Evolutionary conservation across 306 rosid genomes (phyloP).

Genomic region (Acacia acuminata): DNA sequence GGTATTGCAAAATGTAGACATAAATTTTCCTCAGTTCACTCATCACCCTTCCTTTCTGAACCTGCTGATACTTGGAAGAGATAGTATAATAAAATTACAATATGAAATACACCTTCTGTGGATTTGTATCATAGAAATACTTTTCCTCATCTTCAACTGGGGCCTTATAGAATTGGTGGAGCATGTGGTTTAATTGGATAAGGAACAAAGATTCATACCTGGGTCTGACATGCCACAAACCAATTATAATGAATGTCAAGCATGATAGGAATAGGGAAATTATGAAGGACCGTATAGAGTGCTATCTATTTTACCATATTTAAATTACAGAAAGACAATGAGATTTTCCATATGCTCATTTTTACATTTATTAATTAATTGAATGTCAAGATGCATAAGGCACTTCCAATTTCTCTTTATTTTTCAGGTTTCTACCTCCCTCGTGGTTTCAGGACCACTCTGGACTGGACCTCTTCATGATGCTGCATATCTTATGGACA

Average conservation of each 20-base stretch:
- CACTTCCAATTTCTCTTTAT: constrained; percentile 14
- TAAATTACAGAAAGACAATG: not conserved
- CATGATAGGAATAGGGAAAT: not conserved
- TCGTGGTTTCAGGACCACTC: constrained; percentile 89
- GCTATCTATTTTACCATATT: not conserved
- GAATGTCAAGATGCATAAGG: constrained; percentile 6
- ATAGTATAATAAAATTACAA: constrained; percentile 5
- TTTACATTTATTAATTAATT: not conserved
- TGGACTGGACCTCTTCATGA: constrained; percentile 96
- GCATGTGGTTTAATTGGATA: not conserved
- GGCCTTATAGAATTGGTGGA: not conserved
- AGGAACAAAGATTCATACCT: not conserved
- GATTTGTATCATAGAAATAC: constrained; percentile 5
- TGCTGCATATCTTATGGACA: constrained; percentile 58
- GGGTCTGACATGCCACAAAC: not conserved
- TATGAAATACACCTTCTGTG: constrained; percentile 3
- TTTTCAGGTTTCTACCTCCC: constrained; percentile 61
- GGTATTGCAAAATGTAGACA: not conserved
- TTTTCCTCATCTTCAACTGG: not conserved
- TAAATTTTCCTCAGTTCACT: constrained; percentile 18
- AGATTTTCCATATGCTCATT: not conserved
- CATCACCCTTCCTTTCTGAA: constrained; percentile 26
- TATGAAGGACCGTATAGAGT: not conserved
- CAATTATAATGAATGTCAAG: not conserved
- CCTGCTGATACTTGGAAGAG: constrained; percentile 14